Conservation (phyloP, 495 filamentous ascomycete species). For the Amniculicola lignicola region DNA sequence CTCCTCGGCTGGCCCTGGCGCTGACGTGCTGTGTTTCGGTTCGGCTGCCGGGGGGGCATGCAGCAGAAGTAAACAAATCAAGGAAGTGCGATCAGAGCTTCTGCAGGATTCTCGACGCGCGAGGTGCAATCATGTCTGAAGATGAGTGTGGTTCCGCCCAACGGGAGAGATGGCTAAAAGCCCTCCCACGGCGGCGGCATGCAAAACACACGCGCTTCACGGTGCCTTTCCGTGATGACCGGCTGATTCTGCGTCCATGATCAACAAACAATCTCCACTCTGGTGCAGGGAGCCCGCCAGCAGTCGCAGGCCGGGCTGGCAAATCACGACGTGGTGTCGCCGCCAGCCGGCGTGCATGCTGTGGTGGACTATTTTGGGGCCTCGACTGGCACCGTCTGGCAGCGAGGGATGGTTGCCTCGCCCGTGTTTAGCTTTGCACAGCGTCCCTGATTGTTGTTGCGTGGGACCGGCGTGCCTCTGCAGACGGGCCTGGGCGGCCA, state of each 20-base stretch:
- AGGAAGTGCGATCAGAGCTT: no score
- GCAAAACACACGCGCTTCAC: constrained; percentile 22
- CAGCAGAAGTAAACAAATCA: no score
- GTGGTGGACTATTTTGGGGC: constrained; percentile 24
- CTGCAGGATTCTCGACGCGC: no score
- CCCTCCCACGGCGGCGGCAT: not conserved
- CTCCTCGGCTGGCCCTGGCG: not conserved
- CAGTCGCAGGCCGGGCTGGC: constrained; percentile 1
- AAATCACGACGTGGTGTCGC: constrained; percentile 13
- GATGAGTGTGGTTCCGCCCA: no score
- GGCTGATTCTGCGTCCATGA: constrained; percentile 22
- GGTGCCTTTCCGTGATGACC: not conserved
- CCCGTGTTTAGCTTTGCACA: not conserved
- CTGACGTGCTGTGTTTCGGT: not conserved
- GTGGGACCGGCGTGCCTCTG: constrained; percentile 15
- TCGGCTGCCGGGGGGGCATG: not conserved
- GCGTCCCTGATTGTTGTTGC: constrained; percentile 17
- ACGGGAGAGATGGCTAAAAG: constrained; percentile 9
- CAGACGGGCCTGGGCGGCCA: no score
- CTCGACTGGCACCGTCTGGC: not conserved
- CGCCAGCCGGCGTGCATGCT: not conserved
- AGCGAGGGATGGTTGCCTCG: constrained; percentile 1
- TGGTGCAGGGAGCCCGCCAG: constrained; percentile 17
- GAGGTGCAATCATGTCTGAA: no score
- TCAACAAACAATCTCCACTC: constrained; percentile 32